Conservation (phyloP, 78 protist genomes). For the Dictyostelium purpureum region DNA sequence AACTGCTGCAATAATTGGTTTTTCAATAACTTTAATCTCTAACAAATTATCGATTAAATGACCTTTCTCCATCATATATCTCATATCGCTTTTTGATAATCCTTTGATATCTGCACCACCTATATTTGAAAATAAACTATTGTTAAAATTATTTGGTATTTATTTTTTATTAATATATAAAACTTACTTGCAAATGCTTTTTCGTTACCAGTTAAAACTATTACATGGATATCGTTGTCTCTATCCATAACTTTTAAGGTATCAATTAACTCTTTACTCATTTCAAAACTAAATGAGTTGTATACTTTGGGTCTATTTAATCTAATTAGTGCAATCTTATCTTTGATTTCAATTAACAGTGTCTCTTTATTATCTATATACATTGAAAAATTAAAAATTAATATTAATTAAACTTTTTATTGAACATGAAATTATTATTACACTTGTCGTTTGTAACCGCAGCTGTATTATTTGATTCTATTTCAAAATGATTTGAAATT, state of each 20-base stretch:
- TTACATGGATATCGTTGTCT: slow-evolving; percentile 8
- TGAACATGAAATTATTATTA: no score
- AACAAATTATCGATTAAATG: slow-evolving; percentile 76
- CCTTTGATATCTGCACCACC: slow-evolving; percentile 98
- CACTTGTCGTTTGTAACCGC: no score
- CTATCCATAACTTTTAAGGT: slow-evolving; percentile 3
- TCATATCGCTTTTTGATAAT: slow-evolving; percentile 72
- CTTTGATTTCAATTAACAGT: not conserved
- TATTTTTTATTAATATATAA: not conserved
- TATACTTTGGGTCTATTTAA: slow-evolving; percentile 48
- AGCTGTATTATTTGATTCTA: no score
- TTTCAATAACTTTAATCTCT: slow-evolving; percentile 23
- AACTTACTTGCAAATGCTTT: slow-evolving; percentile 23
- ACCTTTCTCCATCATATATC: slow-evolving; percentile 16
- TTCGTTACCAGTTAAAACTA: slow-evolving; percentile 45
- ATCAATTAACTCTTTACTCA: not conserved
- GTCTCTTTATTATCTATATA: slow-evolving; percentile 3
- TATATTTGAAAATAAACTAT: not conserved
- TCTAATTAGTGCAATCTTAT: slow-evolving; percentile 3
- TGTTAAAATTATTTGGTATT: not conserved
- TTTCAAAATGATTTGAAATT: no score
- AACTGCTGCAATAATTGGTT: slow-evolving; percentile 98
- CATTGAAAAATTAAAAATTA: not conserved
- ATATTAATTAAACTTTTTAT: not conserved
- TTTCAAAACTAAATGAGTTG: slow-evolving; percentile 39